phyloP scores from a whole-genome alignment of 2,329 filamentous ascomycete genomes.

The Beauveria pseudobassiana region DNA sequence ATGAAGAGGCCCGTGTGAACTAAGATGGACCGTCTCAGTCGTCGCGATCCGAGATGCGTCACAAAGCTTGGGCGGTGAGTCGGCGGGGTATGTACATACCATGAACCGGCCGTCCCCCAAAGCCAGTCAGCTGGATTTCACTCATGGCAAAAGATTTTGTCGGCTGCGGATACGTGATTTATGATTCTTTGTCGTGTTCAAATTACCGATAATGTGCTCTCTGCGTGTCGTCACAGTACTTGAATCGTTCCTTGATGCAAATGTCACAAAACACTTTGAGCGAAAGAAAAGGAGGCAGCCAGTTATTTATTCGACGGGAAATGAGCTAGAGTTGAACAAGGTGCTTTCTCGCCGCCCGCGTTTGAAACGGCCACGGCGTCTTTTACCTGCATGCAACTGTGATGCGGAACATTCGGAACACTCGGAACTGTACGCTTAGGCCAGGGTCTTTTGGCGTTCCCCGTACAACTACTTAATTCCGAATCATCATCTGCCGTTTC shows the following conservation, averaged over 20 bases:
- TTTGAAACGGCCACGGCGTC: not conserved
- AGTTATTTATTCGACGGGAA: not conserved
- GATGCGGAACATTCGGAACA: not conserved
- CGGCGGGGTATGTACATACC: not conserved
- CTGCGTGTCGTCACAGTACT: not conserved
- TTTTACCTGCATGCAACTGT: not conserved
- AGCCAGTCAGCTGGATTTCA: not conserved
- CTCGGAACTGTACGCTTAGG: not conserved
- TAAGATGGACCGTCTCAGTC: not conserved
- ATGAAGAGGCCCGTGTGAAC: constrained; percentile 11
- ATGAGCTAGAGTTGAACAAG: not conserved
- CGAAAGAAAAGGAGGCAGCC: not conserved
- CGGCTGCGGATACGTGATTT: not conserved
- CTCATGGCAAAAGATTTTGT: not conserved
- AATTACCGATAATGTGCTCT: no score
- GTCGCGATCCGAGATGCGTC: not conserved
- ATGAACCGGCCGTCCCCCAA: not conserved
- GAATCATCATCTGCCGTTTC: no score
- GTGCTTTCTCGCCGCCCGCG: not conserved
- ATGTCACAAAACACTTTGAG: not conserved
- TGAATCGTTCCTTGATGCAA: not conserved
- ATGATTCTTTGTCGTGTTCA: not conserved
- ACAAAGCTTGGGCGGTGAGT: not conserved
- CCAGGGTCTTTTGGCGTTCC: no score
- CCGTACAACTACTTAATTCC: no score